Evolutionary conservation across 108 stramenopile species (phyloP).

Genomic region (Nannochloropsis salina): DNA sequence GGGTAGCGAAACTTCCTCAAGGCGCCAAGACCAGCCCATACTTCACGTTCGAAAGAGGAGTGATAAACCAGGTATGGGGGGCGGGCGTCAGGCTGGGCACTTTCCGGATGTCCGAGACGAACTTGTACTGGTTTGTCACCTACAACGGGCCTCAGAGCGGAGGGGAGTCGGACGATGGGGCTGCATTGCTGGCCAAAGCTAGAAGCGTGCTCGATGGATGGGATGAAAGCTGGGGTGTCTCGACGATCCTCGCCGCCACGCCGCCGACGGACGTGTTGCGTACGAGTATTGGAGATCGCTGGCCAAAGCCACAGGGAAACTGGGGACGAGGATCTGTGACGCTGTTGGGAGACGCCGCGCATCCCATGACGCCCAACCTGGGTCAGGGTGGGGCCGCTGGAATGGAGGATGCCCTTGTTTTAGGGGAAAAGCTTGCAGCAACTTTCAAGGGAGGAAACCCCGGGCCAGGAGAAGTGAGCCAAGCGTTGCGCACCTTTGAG

Average conservation of each 20-base stretch:
- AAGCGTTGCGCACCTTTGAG: conserved; percentile 1
- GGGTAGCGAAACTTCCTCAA: not conserved
- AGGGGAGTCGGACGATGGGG: not conserved
- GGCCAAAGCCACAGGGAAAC: not conserved
- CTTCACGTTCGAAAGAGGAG: conserved; percentile 6
- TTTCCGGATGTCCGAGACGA: conserved; percentile 4
- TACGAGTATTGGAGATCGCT: conserved; percentile 4
- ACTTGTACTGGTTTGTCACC: conserved; percentile 1
- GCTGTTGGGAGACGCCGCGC: conserved; percentile 26
- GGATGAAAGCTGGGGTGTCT: not conserved
- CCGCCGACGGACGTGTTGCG: not conserved
- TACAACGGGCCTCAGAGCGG: not conserved
- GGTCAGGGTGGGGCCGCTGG: conserved; percentile 40
- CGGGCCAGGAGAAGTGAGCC: not conserved
- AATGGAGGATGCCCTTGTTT: conserved; percentile 39
- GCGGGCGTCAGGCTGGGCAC: not conserved
- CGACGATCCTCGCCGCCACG: not conserved
- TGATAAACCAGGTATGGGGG: conserved; percentile 7
- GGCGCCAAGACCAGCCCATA: not conserved
- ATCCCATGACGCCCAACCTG: conserved; percentile 39
- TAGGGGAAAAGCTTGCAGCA: not conserved
- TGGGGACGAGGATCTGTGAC: conserved; percentile 21
- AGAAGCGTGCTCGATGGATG: conserved; percentile 19
- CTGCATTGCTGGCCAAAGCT: not conserved
- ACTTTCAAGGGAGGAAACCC: conserved; percentile 60